These are phyloP conservation scores for Protomyces arabidopsidicola DNA, from an alignment of 1,139 yeast genomes.

Conservation along the genomic window DNA sequence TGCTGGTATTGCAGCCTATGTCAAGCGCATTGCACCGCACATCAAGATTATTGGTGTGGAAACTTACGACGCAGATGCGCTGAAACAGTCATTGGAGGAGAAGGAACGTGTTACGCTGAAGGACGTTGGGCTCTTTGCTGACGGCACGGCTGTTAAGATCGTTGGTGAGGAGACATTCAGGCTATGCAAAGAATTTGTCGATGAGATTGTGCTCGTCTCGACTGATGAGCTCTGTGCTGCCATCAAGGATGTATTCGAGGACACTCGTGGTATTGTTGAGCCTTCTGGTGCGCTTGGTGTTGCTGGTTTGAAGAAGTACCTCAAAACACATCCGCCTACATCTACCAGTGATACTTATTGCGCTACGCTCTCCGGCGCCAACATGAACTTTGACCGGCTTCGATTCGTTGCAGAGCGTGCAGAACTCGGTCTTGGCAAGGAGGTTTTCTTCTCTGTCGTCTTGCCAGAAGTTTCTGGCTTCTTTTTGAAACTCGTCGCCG, in stretches of 20 bases:
- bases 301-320: conserved; percentile 86
- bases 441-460: conserved; percentile 81
- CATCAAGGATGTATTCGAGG: conserved; percentile 91
- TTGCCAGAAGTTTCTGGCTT: conserved; percentile 93
- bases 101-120: conserved; percentile 55
- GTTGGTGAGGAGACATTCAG: conserved; percentile 91
- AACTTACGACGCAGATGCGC: conserved; percentile 89
- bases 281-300: conserved; percentile 96
- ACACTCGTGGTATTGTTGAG: conserved; percentile 87
- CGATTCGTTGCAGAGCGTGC: conserved; percentile 98
- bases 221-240: conserved; percentile 98
- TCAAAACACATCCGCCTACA: conserved; percentile 58
- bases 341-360: conserved; percentile 52
- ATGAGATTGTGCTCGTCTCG: conserved; percentile 77
- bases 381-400: conserved; percentile 93
- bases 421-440: conserved; percentile 94
- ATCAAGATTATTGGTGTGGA: conserved; percentile 94
- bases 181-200: conserved; percentile 69
- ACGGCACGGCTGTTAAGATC: conserved; percentile 94
- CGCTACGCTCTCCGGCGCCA: conserved; percentile 90
- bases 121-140: conserved; percentile 96
- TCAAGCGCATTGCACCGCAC: conserved; percentile 96
- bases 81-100: conserved; percentile 63
- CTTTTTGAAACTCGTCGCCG: conserved; percentile 65
- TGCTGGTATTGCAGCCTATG: conserved; percentile 83